Conservation (phyloP, 2,329 filamentous ascomycete species). For the Nothophaeocryptopus gaeumannii region DNA sequence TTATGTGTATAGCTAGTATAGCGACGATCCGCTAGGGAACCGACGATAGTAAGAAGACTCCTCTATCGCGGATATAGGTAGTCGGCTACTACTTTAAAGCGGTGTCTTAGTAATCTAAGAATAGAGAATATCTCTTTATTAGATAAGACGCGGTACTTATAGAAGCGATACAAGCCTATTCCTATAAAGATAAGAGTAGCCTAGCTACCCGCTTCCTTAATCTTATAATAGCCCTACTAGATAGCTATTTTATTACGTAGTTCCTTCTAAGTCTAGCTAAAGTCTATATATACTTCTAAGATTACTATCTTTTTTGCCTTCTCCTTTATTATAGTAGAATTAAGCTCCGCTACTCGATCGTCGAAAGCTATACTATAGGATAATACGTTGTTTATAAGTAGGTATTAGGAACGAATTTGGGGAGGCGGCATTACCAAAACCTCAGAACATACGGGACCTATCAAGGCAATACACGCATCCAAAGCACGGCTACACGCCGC, state of each 20-base stretch:
- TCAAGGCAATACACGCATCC: too few relatives aligned
- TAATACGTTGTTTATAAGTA: too few relatives aligned
- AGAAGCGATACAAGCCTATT: constrained; percentile 58
- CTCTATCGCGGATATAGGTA: constrained; percentile 45
- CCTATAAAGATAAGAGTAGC: constrained; percentile 56
- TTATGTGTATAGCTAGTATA: constrained; percentile 53
- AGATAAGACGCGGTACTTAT: constrained; percentile 58
- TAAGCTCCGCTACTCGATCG: constrained; percentile 46
- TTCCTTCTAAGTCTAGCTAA: constrained; percentile 58
- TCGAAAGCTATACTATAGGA: constrained; percentile 43
- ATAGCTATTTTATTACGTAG: constrained; percentile 54
- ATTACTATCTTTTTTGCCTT: constrained; percentile 54
- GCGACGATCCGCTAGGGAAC: constrained; percentile 39
- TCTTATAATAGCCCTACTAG: constrained; percentile 59
- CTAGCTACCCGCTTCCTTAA: constrained; percentile 58
- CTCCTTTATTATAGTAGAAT: constrained; percentile 28
- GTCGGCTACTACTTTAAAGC: constrained; percentile 40
- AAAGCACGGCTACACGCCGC: too few relatives aligned
- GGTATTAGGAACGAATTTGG: too few relatives aligned
- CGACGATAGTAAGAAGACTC: constrained; percentile 48
- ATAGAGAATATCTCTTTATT: constrained; percentile 50
- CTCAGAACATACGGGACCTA: too few relatives aligned
- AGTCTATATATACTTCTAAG: constrained; percentile 53
- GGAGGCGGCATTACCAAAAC: too few relatives aligned
- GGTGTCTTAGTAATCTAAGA: constrained; percentile 44